Percentiles rank a stretch among this genome's conserved stretches.
These are phyloP conservation scores for Neurospora hispaniola DNA, from an alignment of 495 filamentous ascomycete species.

Conservation along the genomic window DNA sequence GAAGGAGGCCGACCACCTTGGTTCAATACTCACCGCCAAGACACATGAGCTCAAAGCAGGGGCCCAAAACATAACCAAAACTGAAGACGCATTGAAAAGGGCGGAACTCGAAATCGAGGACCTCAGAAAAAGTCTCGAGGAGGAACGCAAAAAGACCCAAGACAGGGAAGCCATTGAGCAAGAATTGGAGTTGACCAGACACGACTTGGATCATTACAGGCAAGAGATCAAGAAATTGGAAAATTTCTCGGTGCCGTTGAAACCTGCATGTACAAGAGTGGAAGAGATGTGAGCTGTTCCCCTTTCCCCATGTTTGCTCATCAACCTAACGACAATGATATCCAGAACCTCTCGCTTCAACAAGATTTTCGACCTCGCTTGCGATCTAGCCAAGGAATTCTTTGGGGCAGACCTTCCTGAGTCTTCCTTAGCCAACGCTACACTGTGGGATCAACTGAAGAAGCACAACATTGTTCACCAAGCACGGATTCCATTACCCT, in stretches of 20 bases:
- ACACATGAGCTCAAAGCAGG: not conserved
- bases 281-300: not conserved
- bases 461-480: not conserved
- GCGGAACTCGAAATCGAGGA: not conserved
- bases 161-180: not conserved
- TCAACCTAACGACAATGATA: not conserved
- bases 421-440: not conserved
- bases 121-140: not conserved
- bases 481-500: conserved; percentile 8
- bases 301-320: not conserved
- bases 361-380: conserved; percentile 1
- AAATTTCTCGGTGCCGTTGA: not conserved
- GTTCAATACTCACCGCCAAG: not conserved
- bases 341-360: not conserved
- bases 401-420: conserved; percentile 2
- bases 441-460: not conserved
- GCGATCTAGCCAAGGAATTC: conserved; percentile 1
- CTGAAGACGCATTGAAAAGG: not conserved
- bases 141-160: not conserved
- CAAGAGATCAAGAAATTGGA: not conserved
- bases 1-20: not conserved
- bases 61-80: not conserved
- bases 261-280: not conserved
- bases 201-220: not conserved
- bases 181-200: not conserved